Percentiles rank a stretch among this genome's conserved stretches.
phyloP scores from a whole-genome alignment of 2,329 filamentous ascomycete species.

The Microcera coccophila region DNA sequence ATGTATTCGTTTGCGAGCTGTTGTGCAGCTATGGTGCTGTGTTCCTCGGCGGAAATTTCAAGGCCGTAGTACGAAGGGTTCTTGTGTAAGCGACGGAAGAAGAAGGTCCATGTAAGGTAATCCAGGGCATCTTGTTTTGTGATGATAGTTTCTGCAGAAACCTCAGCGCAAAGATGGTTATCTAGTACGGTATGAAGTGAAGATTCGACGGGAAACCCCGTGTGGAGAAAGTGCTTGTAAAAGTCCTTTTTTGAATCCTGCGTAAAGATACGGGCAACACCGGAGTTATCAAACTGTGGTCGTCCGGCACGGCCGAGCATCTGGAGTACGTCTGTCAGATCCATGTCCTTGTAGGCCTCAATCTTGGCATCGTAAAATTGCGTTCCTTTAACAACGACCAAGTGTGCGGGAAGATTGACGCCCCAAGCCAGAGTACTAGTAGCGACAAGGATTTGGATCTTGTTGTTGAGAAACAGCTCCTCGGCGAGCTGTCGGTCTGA shows the following conservation, averaged over 20 bases:
- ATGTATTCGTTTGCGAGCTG: slow-evolving; percentile 90
- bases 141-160: slow-evolving; percentile 85
- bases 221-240: slow-evolving; percentile 98
- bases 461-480: slow-evolving; percentile 94
- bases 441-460: slow-evolving; percentile 93
- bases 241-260: slow-evolving; percentile 98
- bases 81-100: slow-evolving; percentile 95
- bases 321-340: slow-evolving; percentile 93
- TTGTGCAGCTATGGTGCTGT: slow-evolving; percentile 82
- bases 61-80: slow-evolving; percentile 98
- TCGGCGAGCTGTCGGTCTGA: slow-evolving; percentile 88
- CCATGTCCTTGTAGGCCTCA: slow-evolving; percentile 98
- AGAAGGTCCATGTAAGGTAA: slow-evolving; percentile 99
- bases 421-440: slow-evolving; percentile 97
- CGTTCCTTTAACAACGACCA: slow-evolving; percentile 96
- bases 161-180: slow-evolving; percentile 93
- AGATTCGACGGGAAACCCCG: slow-evolving; percentile 95
- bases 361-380: slow-evolving; percentile 98
- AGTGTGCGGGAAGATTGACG: slow-evolving; percentile 92
- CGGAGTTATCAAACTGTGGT: slow-evolving; percentile 93
- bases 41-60: slow-evolving; percentile 86
- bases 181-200: slow-evolving; percentile 94
- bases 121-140: slow-evolving; percentile 97
- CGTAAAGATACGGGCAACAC: slow-evolving; percentile 95
- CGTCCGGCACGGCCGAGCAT: slow-evolving; percentile 95